Evolutionary conservation across 805 yeast species (phyloP).

Genomic region (Kluyveromyces aestuarii): DNA sequence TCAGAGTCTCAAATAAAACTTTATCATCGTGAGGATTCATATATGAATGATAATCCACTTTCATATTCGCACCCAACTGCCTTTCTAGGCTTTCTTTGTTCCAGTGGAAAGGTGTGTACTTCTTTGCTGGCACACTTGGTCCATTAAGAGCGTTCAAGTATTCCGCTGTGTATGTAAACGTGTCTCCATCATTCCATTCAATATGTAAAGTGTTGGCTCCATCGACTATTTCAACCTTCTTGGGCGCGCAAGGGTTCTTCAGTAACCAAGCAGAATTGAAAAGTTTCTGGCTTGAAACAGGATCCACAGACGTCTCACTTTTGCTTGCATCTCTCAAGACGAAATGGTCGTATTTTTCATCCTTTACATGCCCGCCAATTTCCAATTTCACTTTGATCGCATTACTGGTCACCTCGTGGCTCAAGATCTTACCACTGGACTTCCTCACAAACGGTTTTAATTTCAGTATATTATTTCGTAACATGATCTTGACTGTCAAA

Average conservation of each 20-base stretch:
- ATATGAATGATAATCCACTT: slow-evolving; percentile 34
- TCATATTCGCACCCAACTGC: slow-evolving; percentile 20
- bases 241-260: slow-evolving; percentile 29
- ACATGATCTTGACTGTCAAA: neutral
- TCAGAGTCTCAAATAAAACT: slow-evolving; percentile 32
- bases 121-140: slow-evolving; percentile 22
- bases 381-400: slow-evolving; percentile 1
- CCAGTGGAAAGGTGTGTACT: slow-evolving; percentile 36
- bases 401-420: neutral
- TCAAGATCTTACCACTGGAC: neutral
- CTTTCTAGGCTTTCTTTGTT: slow-evolving; percentile 16
- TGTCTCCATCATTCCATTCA: slow-evolving; percentile 40
- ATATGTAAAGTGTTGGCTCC: slow-evolving; percentile 32
- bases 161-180: slow-evolving; percentile 33
- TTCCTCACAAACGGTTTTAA: neutral
- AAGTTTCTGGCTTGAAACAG: slow-evolving; percentile 47
- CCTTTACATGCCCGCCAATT: neutral
- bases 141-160: slow-evolving; percentile 41
- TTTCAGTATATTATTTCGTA: neutral
- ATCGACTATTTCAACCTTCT: slow-evolving; percentile 26
- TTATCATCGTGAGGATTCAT: slow-evolving; percentile 22
- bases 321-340: slow-evolving; percentile 62
- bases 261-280: slow-evolving; percentile 50
- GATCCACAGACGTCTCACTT: slow-evolving; percentile 41
- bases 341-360: slow-evolving; percentile 32